Evolutionary conservation across 371 early-diverging fungal species (phyloP).

Genomic region (Basidiobolus meristosporus): DNA sequence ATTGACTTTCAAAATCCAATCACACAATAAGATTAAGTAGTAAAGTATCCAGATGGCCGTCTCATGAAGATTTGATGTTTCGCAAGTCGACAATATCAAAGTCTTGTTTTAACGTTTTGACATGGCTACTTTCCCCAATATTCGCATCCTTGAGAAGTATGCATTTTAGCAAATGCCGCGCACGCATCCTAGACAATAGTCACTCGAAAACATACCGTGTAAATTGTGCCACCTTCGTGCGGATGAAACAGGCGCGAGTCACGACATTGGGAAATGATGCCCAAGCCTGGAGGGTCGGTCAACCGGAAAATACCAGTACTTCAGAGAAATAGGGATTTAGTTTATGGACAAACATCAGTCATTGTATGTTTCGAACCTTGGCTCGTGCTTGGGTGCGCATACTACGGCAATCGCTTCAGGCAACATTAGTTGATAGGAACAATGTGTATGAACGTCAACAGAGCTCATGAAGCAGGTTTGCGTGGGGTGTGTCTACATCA

Average conservation of each 20-base stretch:
- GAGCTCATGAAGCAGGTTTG: constrained; percentile 88
- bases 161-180: too few relatives aligned
- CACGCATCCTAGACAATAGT: too few relatives aligned
- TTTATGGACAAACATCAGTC: not conserved
- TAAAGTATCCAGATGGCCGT: too few relatives aligned
- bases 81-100: too few relatives aligned
- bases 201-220: not conserved
- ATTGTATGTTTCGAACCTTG: constrained; percentile 17
- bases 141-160: too few relatives aligned
- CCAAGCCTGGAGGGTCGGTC: constrained; percentile 77
- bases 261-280: constrained; percentile 52
- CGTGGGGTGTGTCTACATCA: constrained; percentile 65
- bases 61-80: too few relatives aligned
- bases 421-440: constrained; percentile 77
- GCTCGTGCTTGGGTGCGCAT: constrained; percentile 54
- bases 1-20: too few relatives aligned
- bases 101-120: too few relatives aligned
- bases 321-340: not conserved
- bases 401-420: constrained; percentile 92
- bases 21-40: too few relatives aligned
- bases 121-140: too few relatives aligned
- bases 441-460: constrained; percentile 84
- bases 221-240: constrained; percentile 14
- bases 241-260: constrained; percentile 63
- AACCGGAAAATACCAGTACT: constrained; percentile 72